A percentile compares a stretch with the other conserved stretches of the same genome.
Evolutionary conservation across 192 early-diverging fungal genomes (phyloP).

Genomic region (Coemansia sp.): DNA sequence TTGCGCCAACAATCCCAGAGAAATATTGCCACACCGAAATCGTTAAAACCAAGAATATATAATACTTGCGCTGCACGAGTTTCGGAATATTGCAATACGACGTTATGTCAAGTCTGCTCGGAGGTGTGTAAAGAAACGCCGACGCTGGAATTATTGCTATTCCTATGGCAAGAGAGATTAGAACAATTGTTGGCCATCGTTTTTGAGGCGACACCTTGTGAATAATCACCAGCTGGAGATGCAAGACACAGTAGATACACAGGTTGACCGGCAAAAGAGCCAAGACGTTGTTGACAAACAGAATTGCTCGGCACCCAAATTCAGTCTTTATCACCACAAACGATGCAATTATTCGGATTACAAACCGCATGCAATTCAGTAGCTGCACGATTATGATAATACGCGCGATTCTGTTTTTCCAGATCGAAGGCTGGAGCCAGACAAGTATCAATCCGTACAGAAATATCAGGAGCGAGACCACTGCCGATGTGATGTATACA

Average conservation of each 20-base stretch:
- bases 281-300: constrained; percentile 30
- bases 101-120: background rate
- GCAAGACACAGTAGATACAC: constrained; percentile 18
- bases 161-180: constrained; percentile 8
- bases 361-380: constrained; percentile 25
- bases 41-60: constrained; percentile 12
- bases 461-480: constrained; percentile 21
- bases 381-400: constrained; percentile 28
- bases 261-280: constrained; percentile 22
- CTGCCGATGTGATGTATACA: constrained; percentile 9
- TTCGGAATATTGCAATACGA: constrained; percentile 12
- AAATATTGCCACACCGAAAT: constrained; percentile 26
- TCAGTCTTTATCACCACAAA: constrained; percentile 3
- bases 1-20: constrained; percentile 26
- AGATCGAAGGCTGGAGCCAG: constrained; percentile 9
- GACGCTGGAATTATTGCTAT: constrained; percentile 22
- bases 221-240: constrained; percentile 35
- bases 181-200: constrained; percentile 18
- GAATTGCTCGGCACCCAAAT: constrained; percentile 23
- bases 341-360: constrained; percentile 19
- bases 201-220: constrained; percentile 31
- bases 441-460: constrained; percentile 19
- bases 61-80: constrained; percentile 2
- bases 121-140: constrained; percentile 11
- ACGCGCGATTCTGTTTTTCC: constrained; percentile 28